These are phyloP conservation scores for Saccharomyces hybrid DNA, from an alignment of 1,139 yeast species.

Conservation along the genomic window DNA sequence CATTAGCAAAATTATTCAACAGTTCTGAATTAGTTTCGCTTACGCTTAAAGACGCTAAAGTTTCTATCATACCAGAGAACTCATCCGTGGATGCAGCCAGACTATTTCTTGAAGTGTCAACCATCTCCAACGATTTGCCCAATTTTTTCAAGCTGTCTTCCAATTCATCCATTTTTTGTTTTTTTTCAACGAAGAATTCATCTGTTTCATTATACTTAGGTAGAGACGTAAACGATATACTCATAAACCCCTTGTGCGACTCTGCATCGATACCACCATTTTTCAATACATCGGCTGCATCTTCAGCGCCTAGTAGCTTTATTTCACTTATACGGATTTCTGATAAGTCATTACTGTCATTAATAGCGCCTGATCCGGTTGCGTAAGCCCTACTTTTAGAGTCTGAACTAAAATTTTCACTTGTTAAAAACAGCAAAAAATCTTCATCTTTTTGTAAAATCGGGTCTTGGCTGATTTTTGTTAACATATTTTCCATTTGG, in stretches of 20 bases:
- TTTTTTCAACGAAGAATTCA: conserved; percentile 64
- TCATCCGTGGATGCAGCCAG: conserved; percentile 61
- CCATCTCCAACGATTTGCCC: conserved; percentile 63
- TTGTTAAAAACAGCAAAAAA: conserved; percentile 67
- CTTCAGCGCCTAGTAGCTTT: conserved; percentile 28
- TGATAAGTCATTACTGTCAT: conserved; percentile 39
- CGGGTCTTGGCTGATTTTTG: conserved; percentile 52
- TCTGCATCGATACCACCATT: conserved; percentile 31
- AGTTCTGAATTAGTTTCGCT: conserved; percentile 59
- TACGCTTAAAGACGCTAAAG: conserved; percentile 68
- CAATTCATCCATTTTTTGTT: conserved; percentile 58
- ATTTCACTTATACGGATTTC: conserved; percentile 34
- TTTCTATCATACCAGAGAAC: conserved; percentile 44
- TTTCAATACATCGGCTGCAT: conserved; percentile 25
- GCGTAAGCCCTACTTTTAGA: conserved; percentile 55
- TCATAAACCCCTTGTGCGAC: conserved; percentile 25
- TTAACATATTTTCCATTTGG: conserved; percentile 83
- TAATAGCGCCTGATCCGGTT: conserved; percentile 47
- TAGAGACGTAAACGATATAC: conserved; percentile 33
- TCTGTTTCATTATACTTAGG: conserved; percentile 69
- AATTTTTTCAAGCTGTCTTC: conserved; percentile 68
- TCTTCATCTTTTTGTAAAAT: conserved; percentile 63
- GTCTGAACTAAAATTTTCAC: conserved; percentile 60
- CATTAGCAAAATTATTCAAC: conserved; percentile 57
- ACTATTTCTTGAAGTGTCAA: conserved; percentile 70